These are phyloP conservation scores for Juncus effusus DNA, from an alignment of 176 grass and related monocot genomes.

Conservation along the genomic window DNA sequence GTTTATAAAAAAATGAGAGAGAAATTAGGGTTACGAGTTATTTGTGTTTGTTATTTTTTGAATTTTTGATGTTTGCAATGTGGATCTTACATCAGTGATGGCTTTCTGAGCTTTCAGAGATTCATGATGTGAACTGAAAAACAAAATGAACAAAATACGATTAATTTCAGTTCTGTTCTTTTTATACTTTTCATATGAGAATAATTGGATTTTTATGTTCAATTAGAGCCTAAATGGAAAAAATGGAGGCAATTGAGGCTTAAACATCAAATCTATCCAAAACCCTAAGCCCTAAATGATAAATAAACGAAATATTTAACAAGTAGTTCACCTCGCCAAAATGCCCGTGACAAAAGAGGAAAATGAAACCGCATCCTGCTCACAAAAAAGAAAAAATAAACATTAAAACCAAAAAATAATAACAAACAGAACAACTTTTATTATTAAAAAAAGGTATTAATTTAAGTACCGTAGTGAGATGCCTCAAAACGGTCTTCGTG, in stretches of 20 bases:
- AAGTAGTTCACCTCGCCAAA: constrained; percentile 69
- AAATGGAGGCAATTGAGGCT: no score
- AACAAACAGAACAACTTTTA: constrained; percentile 9
- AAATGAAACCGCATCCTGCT: constrained; percentile 66
- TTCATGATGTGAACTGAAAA: constrained; percentile 82
- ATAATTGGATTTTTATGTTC: not conserved
- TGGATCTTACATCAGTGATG: constrained; percentile 70
- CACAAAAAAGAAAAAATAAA: constrained; percentile 18
- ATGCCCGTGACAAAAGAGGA: constrained; percentile 81
- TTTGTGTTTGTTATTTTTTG: not conserved
- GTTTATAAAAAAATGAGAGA: constrained; percentile 21
- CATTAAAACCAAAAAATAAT: not conserved
- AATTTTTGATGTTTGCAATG: constrained; percentile 23
- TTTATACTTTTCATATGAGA: not conserved
- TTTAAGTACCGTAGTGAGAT: constrained; percentile 61
- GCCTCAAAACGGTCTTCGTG: constrained; percentile 66
- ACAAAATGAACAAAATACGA: constrained; percentile 26
- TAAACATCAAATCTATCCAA: no score
- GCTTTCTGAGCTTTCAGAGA: constrained; percentile 90
- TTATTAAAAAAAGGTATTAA: constrained; percentile 6
- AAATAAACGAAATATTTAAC: not conserved
- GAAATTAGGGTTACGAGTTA: constrained; percentile 27
- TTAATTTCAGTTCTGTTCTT: not conserved
- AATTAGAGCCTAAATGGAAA: not conserved
- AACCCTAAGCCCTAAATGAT: no score